A percentile compares a stretch with the other conserved stretches of the same genome.
Conservation (phyloP, 2,329 filamentous ascomycete genomes). For the Talaromyces sp. region DNA sequence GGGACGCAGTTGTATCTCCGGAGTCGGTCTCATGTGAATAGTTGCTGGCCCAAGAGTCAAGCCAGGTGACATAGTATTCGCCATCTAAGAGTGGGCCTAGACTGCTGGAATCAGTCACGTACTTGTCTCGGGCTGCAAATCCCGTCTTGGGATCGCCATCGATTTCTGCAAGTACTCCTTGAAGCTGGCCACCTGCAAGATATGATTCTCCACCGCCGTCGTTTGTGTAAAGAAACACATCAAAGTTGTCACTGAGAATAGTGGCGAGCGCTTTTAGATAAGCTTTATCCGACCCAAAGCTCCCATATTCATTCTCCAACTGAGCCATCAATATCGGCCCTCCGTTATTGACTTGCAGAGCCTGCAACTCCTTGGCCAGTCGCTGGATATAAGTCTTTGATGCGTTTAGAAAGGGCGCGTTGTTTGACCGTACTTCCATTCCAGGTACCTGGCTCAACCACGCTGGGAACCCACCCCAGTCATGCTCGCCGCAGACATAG, state of each 20-base stretch:
- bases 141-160: constrained; percentile 35
- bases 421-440: constrained; percentile 40
- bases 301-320: constrained; percentile 51
- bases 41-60: constrained; percentile 42
- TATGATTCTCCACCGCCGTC: constrained; percentile 44
- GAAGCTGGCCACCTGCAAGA: constrained; percentile 41
- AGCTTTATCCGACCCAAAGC: constrained; percentile 42
- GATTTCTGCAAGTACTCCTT: constrained; percentile 43
- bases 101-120: constrained; percentile 21
- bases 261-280: constrained; percentile 33
- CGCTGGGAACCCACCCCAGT: constrained; percentile 1
- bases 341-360: constrained; percentile 38
- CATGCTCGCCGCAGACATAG: constrained; percentile 1
- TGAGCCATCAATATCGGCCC: constrained; percentile 50
- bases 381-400: constrained; percentile 34
- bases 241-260: constrained; percentile 36
- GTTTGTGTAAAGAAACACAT: constrained; percentile 47
- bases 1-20: constrained; percentile 2
- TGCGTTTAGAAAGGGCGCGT: constrained; percentile 36
- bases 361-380: constrained; percentile 25
- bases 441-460: constrained; percentile 20
- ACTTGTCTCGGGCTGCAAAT: neutral
- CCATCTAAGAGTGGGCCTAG: constrained; percentile 46
- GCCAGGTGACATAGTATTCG: constrained; percentile 44
- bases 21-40: constrained; percentile 29